A percentile compares a stretch with the other conserved stretches of the same genome.
Conservation (phyloP, 371 early-diverging fungal species). For the Mortierella sp. region DNA sequence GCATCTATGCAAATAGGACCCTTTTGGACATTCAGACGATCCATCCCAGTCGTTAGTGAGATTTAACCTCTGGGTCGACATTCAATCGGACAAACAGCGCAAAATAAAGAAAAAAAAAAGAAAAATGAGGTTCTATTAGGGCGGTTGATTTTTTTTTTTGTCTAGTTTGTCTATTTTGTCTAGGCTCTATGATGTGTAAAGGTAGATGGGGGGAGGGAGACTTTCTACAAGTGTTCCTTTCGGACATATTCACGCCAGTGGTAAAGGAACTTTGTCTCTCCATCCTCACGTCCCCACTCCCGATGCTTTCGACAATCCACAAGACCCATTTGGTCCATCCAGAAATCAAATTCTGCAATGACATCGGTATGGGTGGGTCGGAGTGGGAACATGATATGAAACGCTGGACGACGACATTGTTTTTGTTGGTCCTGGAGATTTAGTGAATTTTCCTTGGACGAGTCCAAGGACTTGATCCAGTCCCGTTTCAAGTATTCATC, state of each 20-base stretch:
- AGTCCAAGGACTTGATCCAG: slow-evolving; percentile 2
- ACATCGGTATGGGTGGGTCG: slow-evolving; percentile 45
- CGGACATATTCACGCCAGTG: slow-evolving; percentile 53
- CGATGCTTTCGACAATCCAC: slow-evolving; percentile 36
- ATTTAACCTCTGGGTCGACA: slow-evolving; percentile 31
- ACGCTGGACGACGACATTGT: slow-evolving; percentile 24
- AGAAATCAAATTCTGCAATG: slow-evolving; percentile 51
- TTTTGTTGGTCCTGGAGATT: slow-evolving; percentile 14
- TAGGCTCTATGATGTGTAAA: too few relatives aligned
- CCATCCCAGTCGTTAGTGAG: slow-evolving; percentile 8
- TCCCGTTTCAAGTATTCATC: slow-evolving; percentile 44
- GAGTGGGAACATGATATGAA: slow-evolving; percentile 53
- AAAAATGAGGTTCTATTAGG: too few relatives aligned
- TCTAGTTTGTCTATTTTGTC: too few relatives aligned
- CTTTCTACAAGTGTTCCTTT: slow-evolving; percentile 26
- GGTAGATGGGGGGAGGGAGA: too few relatives aligned
- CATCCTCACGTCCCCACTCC: slow-evolving; percentile 52
- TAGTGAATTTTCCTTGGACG: slow-evolving; percentile 5
- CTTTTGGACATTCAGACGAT: slow-evolving; percentile 36
- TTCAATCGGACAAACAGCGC: slow-evolving; percentile 5
- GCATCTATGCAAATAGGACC: slow-evolving; percentile 14
- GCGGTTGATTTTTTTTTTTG: too few relatives aligned
- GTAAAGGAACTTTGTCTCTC: slow-evolving; percentile 44
- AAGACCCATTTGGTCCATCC: slow-evolving; percentile 49
- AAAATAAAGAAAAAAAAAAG: neutral